Evolutionary conservation across 2,329 filamentous ascomycete genomes (phyloP).

Genomic region (Pezicula carpinea): DNA sequence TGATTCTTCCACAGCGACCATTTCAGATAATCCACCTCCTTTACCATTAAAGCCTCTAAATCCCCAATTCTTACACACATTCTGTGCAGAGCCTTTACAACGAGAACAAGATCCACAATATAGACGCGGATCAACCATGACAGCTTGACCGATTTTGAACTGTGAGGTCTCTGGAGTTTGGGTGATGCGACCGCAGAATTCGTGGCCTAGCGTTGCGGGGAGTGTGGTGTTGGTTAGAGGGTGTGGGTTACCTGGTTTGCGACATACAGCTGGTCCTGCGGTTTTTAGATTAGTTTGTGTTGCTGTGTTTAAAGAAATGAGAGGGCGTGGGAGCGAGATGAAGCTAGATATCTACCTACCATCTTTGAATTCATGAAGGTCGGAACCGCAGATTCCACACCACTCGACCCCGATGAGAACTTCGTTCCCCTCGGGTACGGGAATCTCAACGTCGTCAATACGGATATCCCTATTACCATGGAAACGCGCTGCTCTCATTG

Average conservation of each 20-base stretch:
- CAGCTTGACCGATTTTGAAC: not conserved
- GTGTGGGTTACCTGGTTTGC: not conserved
- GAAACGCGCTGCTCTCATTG: slow-evolving; percentile 1
- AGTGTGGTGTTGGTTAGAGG: not conserved
- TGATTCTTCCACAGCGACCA: not conserved
- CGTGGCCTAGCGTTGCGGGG: not conserved
- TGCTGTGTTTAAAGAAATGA: no score
- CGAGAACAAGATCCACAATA: not conserved
- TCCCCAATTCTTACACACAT: not conserved
- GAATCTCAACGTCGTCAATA: not conserved
- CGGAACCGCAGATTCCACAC: slow-evolving; percentile 2
- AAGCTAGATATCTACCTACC: not conserved
- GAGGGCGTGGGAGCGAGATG: no score
- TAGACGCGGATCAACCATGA: not conserved
- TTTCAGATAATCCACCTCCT: slow-evolving; percentile 2
- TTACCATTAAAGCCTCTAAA: not conserved
- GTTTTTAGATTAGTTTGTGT: no score
- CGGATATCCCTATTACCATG: not conserved
- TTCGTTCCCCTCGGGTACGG: not conserved
- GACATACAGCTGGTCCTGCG: no score
- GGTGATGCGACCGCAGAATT: not conserved
- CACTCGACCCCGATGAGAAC: not conserved
- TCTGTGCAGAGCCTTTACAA: not conserved
- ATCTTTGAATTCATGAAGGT: not conserved
- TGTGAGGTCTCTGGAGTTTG: not conserved